Percentiles rank a stretch among this genome's conserved stretches.
Evolutionary conservation across 208 protist species (phyloP).

Genomic region (Tritrichomonas musculus): DNA sequence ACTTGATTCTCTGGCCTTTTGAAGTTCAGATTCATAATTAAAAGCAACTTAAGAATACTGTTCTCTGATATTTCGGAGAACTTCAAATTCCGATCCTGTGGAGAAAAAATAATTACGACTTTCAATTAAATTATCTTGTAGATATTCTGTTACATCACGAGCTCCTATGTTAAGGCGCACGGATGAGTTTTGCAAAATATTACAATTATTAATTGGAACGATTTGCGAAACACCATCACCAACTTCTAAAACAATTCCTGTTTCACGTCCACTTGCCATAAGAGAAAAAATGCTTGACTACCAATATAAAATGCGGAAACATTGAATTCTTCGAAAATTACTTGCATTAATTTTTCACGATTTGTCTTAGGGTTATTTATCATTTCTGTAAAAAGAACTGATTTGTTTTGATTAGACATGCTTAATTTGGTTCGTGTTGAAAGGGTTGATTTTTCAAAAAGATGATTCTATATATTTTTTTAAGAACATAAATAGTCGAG

Average conservation of each 20-base stretch:
- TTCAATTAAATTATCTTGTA: neutral
- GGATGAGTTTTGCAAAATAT: neutral
- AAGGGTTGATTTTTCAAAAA: no score
- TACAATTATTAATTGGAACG: conserved; percentile 59
- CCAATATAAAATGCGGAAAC: conserved; percentile 40
- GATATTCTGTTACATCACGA: conserved; percentile 33
- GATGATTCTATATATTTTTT: no score
- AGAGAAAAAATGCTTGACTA: conserved; percentile 39
- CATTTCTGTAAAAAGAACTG: conserved; percentile 40
- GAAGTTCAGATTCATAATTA: neutral
- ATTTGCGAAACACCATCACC: conserved; percentile 88
- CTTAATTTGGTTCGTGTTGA: no score
- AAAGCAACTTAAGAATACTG: conserved; percentile 32
- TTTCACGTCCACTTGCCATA: conserved; percentile 56
- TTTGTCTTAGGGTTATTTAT: conserved; percentile 28
- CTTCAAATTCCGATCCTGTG: conserved; percentile 28
- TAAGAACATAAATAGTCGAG: no score
- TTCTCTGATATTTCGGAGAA: conserved; percentile 41
- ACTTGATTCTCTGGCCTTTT: conserved; percentile 39
- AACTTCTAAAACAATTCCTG: conserved; percentile 78
- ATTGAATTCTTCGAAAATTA: conserved; percentile 42
- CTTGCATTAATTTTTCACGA: conserved; percentile 39
- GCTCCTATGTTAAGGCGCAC: conserved; percentile 19
- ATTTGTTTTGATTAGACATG: no score
- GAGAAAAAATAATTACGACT: neutral